Evolutionary conservation across 2,329 filamentous ascomycete species (phyloP), one percentile per base, ranked within the genome.

Genomic region (Claviceps sp.): DNA sequence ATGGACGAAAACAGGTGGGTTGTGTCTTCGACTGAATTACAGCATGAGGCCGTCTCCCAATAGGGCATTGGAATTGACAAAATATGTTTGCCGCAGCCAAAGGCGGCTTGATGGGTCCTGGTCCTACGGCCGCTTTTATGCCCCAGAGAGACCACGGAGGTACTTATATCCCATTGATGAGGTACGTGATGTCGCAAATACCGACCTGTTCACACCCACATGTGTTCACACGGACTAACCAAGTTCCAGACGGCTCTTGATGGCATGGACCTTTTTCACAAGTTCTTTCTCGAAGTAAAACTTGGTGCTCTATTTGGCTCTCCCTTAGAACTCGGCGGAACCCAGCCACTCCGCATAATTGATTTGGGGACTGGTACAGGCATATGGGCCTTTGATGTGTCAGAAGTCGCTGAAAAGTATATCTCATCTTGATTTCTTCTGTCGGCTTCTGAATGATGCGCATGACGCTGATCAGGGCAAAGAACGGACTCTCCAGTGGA

Each of bases 371-470:
- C 85, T 56, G 91, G 90, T 20, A 95, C 88, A 1, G 89, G 88
- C 41, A 91, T 95, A 55, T 97, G 91, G 91, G 81, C 85, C 42
- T 86, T 94, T 60, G 85, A 91, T 58, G 85, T 95, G 69, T 85
- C 86, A 56, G 82, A 68, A 57, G 3, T 3, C 16, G 34, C 9
- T 53, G 9, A 16, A 8, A 30, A n/a, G 43, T 45, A 45, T n/a
- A 20, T 43, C 22, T 24, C 22, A 22, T 43, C 14, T 24, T 43
- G 13, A 13, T 43, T 43, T 43, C 13, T 43, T 24, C 14, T 5
- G 8, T 43, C 11, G 22, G 38, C 13, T n/a, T 24, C 22, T 16
- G 5, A 22, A 7, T 30, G 6, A n/a, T n/a, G 22, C 34, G 18
- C 13, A 46, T 5, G 5, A 38, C 20, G 41, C 52, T 53, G 37